Conservation (phyloP, 2,329 filamentous ascomycete genomes). For the Nigrospora osmanthi region DNA sequence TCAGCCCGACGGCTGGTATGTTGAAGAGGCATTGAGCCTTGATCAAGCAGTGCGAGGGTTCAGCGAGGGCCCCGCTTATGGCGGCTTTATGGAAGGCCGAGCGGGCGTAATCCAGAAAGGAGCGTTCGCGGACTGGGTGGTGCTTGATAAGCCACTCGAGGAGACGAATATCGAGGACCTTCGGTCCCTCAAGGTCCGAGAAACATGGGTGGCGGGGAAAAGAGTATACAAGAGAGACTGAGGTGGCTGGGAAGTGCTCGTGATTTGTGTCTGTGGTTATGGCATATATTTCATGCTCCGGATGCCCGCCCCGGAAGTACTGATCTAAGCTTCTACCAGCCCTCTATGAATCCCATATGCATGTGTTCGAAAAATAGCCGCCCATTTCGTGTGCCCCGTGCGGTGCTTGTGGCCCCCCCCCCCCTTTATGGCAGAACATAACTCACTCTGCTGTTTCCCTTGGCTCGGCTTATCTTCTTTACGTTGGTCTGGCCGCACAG, state of each 20-base stretch:
- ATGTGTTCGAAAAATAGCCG: too few species aligned
- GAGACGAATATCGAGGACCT: conserved; percentile 41
- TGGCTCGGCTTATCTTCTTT: conserved; percentile 58
- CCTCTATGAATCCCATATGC: too few species aligned
- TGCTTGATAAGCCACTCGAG: conserved; percentile 53
- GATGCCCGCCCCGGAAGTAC: too few species aligned
- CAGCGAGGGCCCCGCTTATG: conserved; percentile 50
- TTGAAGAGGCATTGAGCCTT: conserved; percentile 48
- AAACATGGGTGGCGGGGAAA: conserved; percentile 61
- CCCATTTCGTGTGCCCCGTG: too few species aligned
- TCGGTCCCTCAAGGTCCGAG: conserved; percentile 45
- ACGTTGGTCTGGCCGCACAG: conserved; percentile 53
- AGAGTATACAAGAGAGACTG: conserved; percentile 33
- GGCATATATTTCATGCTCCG: too few species aligned
- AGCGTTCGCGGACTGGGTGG: conserved; percentile 62
- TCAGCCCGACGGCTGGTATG: conserved; percentile 47
- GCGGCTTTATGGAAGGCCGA: conserved; percentile 48
- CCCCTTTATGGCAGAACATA: conserved; percentile 20
- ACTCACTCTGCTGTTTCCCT: conserved; percentile 55
- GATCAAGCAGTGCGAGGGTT: conserved; percentile 56
- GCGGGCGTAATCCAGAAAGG: conserved; percentile 53
- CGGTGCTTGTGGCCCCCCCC: too few species aligned
- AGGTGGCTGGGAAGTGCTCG: background rate
- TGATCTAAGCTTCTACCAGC: too few species aligned
- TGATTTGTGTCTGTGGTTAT: too few species aligned